phyloP scores from a whole-genome alignment of 73 alveolate genomes.

The Stentor roeselii region DNA sequence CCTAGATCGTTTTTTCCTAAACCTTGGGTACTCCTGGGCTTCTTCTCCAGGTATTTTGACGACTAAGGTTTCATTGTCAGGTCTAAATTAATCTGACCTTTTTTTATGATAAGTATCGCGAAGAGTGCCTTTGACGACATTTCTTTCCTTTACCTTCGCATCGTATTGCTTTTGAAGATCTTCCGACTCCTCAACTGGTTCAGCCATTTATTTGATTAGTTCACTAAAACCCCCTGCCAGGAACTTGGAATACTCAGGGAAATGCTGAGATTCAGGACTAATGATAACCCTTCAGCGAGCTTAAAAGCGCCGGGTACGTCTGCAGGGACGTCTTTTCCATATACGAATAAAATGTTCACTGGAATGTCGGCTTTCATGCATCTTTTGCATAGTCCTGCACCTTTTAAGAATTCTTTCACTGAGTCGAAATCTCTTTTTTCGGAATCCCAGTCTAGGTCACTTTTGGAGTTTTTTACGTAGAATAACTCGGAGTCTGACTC shows the following conservation, averaged over 20 bases:
- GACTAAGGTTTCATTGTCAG: background rate
- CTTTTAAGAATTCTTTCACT: background rate
- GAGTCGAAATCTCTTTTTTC: background rate
- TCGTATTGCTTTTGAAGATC: background rate
- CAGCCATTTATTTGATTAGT: background rate
- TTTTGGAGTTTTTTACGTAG: no score
- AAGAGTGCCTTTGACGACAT: no score
- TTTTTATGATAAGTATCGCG: no score
- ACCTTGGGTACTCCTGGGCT: background rate
- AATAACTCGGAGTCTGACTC: background rate
- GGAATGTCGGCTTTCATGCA: background rate
- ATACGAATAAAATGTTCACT: background rate
- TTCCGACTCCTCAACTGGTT: no score
- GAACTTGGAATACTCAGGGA: background rate
- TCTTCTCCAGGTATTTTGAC: constrained; percentile 17
- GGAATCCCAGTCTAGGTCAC: background rate
- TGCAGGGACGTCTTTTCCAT: background rate
- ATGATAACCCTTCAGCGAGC: background rate
- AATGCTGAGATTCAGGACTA: background rate
- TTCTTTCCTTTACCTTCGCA: background rate
- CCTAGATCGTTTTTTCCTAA: constrained; percentile 13
- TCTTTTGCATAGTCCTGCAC: background rate
- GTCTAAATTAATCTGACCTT: background rate
- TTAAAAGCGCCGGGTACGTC: background rate
- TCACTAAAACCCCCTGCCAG: background rate